Evolutionary conservation across 257 asterid genomes (phyloP), one percentile per base, ranked within the genome.

Genomic region (Thymus mandschuricus): DNA sequence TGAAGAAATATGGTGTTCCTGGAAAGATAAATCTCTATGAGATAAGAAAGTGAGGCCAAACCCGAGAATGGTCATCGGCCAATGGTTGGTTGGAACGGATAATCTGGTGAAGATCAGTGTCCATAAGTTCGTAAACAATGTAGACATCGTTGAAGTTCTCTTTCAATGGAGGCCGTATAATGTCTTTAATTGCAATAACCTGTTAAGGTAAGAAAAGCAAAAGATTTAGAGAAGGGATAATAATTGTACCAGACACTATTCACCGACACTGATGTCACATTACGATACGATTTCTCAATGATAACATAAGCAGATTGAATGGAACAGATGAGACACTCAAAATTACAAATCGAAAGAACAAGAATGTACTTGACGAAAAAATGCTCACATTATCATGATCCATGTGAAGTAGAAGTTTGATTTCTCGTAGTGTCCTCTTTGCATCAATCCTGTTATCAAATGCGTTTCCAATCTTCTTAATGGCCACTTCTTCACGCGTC

Each of bases 21-120:
- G 10, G 57, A 3, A 13, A 66, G 21, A 6, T 27, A 52, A 41
- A 66, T 62, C 70, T 67, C 21, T 64, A 33, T 60, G 80, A 30
- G 13, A 69, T 38, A 55, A 76, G 83, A 76, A 78, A 67, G 65
- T 52, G 55, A 77, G 75, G 77, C 64, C 96, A 52, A 75, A 91
- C 96, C 95, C 96, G 96, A 83, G 90, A 91, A 63, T 87, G 97
- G 78, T 91, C 96, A 76, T 91, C 97, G 34, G 92, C 82, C 81
- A 89, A 80, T 38, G 64, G 86, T 79, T 89, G 97, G 86, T 71
- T 89, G 78, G 96, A 89, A 40, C 96, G 88, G 63, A 89, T 82
- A 74, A 91, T 91, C 84, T 89, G 92, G 73, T 91, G 95, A 79
- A 91, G 94, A 86, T 91, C 93, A 15, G 93, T 90, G 81, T 90